phyloP scores from a whole-genome alignment of 192 early-diverging fungal genomes.

The Entomortierella chlamydospora region DNA sequence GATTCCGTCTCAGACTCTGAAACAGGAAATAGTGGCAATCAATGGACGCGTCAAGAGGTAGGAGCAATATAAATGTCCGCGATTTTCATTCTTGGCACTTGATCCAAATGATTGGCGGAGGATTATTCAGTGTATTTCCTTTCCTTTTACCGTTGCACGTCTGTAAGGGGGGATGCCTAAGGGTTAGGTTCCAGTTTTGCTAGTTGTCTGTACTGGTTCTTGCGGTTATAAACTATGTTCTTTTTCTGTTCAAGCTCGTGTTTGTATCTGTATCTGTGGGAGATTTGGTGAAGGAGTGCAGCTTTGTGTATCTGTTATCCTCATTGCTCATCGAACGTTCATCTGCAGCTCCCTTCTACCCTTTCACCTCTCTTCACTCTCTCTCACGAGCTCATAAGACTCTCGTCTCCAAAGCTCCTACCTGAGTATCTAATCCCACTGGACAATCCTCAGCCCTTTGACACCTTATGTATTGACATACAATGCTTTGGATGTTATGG shows the following conservation, averaged over 20 bases:
- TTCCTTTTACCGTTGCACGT: neutral
- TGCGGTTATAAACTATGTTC: no score
- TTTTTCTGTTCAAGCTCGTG: neutral
- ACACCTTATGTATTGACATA: no score
- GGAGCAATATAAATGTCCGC: neutral
- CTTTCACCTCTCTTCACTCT: neutral
- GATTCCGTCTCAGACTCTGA: conserved; percentile 34
- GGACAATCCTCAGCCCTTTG: neutral
- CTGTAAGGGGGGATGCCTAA: neutral
- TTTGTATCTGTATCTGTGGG: neutral
- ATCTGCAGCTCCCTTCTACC: neutral
- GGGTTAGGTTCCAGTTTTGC: neutral
- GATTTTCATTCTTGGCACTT: neutral
- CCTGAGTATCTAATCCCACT: no score
- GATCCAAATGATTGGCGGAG: neutral
- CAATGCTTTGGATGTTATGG: no score
- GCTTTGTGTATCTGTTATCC: neutral
- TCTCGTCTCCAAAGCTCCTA: no score
- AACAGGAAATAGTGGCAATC: neutral
- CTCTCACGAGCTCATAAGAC: no score
- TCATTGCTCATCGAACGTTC: conserved; percentile 4
- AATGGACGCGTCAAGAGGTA: conserved; percentile 50
- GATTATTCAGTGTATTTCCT: neutral
- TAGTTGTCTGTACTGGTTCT: neutral
- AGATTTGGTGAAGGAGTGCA: neutral